These are phyloP conservation scores for Ophiocytium majus DNA, from an alignment of 352 stramenopile species.

Conservation along the genomic window DNA sequence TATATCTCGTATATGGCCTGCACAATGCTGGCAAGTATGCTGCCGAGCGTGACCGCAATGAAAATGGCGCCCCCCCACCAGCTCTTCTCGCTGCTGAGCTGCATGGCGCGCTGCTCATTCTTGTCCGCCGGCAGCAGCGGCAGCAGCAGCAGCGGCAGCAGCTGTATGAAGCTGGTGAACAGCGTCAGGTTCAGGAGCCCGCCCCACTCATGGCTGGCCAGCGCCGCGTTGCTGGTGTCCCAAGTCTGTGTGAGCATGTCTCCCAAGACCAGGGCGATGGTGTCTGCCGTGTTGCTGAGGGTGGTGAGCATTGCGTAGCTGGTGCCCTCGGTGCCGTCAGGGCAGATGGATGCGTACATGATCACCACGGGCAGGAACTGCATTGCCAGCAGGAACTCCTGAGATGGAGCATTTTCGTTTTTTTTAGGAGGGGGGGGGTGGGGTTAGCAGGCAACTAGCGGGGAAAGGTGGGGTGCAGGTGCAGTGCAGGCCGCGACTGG, in stretches of 20 bases:
- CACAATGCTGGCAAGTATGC: slow-evolving; percentile 50
- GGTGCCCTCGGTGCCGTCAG: slow-evolving; percentile 63
- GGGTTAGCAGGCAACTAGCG: too few relatives aligned
- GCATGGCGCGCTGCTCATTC: slow-evolving; percentile 52
- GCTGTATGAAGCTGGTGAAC: slow-evolving; percentile 53
- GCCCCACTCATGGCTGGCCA: slow-evolving; percentile 36
- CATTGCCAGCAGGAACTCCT: slow-evolving; percentile 34
- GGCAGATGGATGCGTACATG: slow-evolving; percentile 65
- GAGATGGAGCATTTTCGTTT: too few relatives aligned
- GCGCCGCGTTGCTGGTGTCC: slow-evolving; percentile 52
- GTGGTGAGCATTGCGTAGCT: slow-evolving; percentile 67
- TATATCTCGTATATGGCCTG: slow-evolving; percentile 41
- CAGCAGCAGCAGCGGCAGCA: slow-evolving; percentile 52
- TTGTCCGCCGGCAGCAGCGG: slow-evolving; percentile 52
- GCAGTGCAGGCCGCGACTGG: too few relatives aligned
- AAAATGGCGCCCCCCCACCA: slow-evolving; percentile 49
- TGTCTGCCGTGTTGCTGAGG: slow-evolving; percentile 61
- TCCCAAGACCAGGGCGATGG: slow-evolving; percentile 52
- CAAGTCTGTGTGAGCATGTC: slow-evolving; percentile 50
- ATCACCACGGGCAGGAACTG: slow-evolving; percentile 46
- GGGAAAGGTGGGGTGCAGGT: too few relatives aligned
- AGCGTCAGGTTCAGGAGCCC: slow-evolving; percentile 58
- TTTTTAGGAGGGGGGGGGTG: too few relatives aligned
- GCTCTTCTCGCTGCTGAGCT: slow-evolving; percentile 43
- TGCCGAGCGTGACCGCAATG: slow-evolving; percentile 43